Evolutionary conservation across 371 early-diverging fungal genomes (phyloP).

Genomic region (Lichtheimia ramosa): DNA sequence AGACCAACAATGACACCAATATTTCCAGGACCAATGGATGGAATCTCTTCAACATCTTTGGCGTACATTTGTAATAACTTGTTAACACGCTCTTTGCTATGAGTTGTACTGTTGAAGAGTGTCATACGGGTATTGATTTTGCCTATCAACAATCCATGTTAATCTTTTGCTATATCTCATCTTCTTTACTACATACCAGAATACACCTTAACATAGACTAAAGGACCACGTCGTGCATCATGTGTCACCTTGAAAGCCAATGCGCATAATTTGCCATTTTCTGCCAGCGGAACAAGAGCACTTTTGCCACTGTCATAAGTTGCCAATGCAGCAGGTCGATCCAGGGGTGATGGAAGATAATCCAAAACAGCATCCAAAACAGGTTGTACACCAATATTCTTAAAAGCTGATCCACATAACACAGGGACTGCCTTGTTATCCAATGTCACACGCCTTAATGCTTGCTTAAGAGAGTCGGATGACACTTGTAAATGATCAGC

Average conservation of each 20-base stretch:
- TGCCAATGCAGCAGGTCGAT: slow-evolving; percentile 67
- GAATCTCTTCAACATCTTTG: slow-evolving; percentile 86
- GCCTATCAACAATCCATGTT: slow-evolving; percentile 32
- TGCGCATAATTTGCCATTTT: slow-evolving; percentile 69
- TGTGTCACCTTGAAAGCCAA: slow-evolving; percentile 94
- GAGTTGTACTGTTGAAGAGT: slow-evolving; percentile 67
- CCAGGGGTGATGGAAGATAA: slow-evolving; percentile 84
- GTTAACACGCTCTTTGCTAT: slow-evolving; percentile 79
- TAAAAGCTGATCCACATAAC: slow-evolving; percentile 87
- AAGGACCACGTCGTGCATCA: slow-evolving; percentile 80
- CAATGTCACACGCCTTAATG: slow-evolving; percentile 76
- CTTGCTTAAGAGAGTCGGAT: slow-evolving; percentile 56
- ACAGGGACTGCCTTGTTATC: slow-evolving; percentile 78
- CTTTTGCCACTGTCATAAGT: slow-evolving; percentile 37
- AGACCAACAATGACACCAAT: slow-evolving; percentile 91
- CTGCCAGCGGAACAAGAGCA: slow-evolving; percentile 34
- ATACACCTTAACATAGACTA: slow-evolving; percentile 95
- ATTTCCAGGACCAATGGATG: slow-evolving; percentile 74
- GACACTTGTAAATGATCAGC: slow-evolving; percentile 71
- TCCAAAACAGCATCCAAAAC: slow-evolving; percentile 86
- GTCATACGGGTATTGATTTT: slow-evolving; percentile 65
- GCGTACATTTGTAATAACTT: slow-evolving; percentile 92
- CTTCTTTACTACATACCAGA: slow-evolving; percentile 53
- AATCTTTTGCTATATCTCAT: neutral
- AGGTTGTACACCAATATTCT: slow-evolving; percentile 92